These are phyloP conservation scores for Fusarium falciforme DNA, from an alignment of 2,329 filamentous ascomycete genomes.

Conservation along the genomic window DNA sequence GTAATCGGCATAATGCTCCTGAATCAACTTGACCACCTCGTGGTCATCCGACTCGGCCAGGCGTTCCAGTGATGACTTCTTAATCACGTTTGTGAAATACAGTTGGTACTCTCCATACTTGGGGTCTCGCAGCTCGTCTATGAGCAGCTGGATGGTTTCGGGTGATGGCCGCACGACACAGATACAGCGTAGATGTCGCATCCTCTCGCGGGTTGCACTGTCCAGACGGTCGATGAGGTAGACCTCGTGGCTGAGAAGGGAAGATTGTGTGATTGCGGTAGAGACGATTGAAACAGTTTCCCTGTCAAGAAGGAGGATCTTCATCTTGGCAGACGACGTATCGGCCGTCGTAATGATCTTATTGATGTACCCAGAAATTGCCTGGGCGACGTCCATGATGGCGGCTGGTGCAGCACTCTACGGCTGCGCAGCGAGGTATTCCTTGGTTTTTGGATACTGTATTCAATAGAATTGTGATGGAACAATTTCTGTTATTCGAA, in stretches of 20 bases:
- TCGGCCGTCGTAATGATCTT: conserved; percentile 87
- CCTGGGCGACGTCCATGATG: conserved; percentile 92
- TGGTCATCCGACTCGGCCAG: conserved; percentile 97
- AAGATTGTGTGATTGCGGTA: conserved; percentile 94
- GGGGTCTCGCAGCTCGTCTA: conserved; percentile 94
- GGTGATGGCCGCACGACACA: conserved; percentile 93
- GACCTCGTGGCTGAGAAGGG: conserved; percentile 94
- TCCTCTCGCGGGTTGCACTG: conserved; percentile 91
- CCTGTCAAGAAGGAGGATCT: conserved; percentile 92
- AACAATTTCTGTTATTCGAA: background rate
- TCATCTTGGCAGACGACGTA: conserved; percentile 89
- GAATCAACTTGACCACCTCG: conserved; percentile 92
- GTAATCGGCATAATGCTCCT: conserved; percentile 97
- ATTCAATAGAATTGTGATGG: background rate
- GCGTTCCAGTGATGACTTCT: conserved; percentile 94
- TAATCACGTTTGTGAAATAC: conserved; percentile 97
- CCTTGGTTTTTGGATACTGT: background rate
- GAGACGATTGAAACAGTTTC: conserved; percentile 96
- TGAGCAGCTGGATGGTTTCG: conserved; percentile 91
- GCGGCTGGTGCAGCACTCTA: conserved; percentile 22
- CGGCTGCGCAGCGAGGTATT: conserved; percentile 19
- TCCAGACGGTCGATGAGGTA: conserved; percentile 98
- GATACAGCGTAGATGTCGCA: conserved; percentile 94
- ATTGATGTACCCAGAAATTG: conserved; percentile 92
- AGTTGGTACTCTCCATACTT: conserved; percentile 98